Conservation (phyloP, 208 protist species). For the Crithidia bombi region DNA sequence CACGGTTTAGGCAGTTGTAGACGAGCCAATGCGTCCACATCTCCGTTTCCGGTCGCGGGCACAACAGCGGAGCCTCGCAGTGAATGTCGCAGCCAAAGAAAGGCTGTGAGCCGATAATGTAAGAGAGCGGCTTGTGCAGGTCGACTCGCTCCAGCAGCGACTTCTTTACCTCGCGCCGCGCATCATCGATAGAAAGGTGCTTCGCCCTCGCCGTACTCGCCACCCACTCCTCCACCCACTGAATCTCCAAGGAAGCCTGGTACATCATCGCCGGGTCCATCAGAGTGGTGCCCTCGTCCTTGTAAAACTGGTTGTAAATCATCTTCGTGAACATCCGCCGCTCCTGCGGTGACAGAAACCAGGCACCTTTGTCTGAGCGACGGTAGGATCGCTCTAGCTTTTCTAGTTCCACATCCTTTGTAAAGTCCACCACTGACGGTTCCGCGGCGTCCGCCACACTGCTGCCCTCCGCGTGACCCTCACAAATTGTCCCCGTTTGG, state of each 20-base stretch:
- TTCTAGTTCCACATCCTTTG: slow-evolving; percentile 17
- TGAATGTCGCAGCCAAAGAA: slow-evolving; percentile 84
- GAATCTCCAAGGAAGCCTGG: slow-evolving; percentile 74
- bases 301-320: slow-evolving; percentile 72
- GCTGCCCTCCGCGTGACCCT: not conserved
- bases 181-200: slow-evolving; percentile 21
- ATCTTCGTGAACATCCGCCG: slow-evolving; percentile 50
- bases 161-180: slow-evolving; percentile 63
- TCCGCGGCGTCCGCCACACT: slow-evolving; percentile 3
- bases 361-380: not conserved
- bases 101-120: slow-evolving; percentile 87
- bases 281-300: slow-evolving; percentile 26
- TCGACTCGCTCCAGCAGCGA: slow-evolving; percentile 79
- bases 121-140: slow-evolving; percentile 83
- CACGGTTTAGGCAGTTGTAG: slow-evolving; percentile 39
- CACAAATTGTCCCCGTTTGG: too few relatives aligned
- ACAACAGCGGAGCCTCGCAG: slow-evolving; percentile 75
- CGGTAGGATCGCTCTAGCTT: slow-evolving; percentile 37
- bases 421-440: slow-evolving; percentile 32
- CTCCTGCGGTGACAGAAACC: slow-evolving; percentile 45
- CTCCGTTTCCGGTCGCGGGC: slow-evolving; percentile 86
- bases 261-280: slow-evolving; percentile 66
- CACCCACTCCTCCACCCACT: slow-evolving; percentile 84
- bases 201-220: slow-evolving; percentile 10
- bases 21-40: slow-evolving; percentile 90